phyloP scores from a whole-genome alignment of 306 rosid species.

The Notholithocarpus densiflorus region DNA sequence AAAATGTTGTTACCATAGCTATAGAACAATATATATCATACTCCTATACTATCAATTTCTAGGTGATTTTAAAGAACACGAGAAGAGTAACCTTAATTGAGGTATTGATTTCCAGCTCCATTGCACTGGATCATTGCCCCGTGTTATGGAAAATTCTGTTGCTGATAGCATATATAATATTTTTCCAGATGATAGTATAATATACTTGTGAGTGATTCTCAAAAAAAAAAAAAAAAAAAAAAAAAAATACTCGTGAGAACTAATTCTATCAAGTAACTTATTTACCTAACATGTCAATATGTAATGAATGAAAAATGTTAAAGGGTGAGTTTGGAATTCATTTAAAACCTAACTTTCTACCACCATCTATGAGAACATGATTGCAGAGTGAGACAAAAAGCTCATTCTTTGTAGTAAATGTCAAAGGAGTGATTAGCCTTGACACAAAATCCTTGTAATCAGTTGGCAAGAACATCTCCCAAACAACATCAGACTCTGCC shows the following conservation, averaged over 20 bases:
- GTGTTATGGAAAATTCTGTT: slow-evolving; percentile 41
- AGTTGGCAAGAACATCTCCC: slow-evolving; percentile 55
- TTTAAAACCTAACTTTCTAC: slow-evolving; percentile 33
- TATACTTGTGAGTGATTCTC: too few relatives aligned
- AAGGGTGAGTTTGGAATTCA: not conserved
- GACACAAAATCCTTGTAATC: slow-evolving; percentile 40
- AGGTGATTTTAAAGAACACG: not conserved
- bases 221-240: too few relatives aligned
- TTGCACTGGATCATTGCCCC: slow-evolving; percentile 40
- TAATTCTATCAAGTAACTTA: too few relatives aligned
- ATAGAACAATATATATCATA: not conserved
- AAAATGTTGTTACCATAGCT: too few relatives aligned
- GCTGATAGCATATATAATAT: slow-evolving; percentile 45
- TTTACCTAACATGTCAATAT: too few relatives aligned
- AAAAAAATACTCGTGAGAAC: too few relatives aligned
- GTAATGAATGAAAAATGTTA: not conserved
- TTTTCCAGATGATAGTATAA: slow-evolving; percentile 23
- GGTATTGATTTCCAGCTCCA: slow-evolving; percentile 54
- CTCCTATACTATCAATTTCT: not conserved
- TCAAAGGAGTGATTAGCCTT: slow-evolving; percentile 19
- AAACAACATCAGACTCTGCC: slow-evolving; percentile 44
- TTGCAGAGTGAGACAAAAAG: slow-evolving; percentile 38
- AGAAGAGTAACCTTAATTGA: slow-evolving; percentile 38
- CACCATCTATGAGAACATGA: slow-evolving; percentile 44
- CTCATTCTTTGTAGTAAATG: slow-evolving; percentile 40